Percentiles rank a stretch among this genome's conserved stretches.
phyloP scores from a whole-genome alignment of 2,329 filamentous ascomycete genomes.

The Pseudocercospora cruenta region DNA sequence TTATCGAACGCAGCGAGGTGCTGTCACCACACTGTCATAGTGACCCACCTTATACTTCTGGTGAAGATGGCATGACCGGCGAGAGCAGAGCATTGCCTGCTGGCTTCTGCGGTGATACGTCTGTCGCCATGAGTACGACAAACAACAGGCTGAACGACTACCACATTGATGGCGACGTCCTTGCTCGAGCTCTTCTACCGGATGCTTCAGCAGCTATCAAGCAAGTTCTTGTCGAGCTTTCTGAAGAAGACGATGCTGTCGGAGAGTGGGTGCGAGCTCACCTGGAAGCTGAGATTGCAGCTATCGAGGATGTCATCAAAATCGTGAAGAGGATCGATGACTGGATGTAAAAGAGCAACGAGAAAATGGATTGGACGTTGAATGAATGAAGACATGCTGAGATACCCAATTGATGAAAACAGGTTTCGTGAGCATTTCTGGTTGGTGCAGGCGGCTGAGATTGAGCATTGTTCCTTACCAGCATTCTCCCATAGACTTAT shows the following conservation, averaged over 20 bases:
- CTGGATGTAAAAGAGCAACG: conserved; percentile 27
- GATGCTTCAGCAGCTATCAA: conserved; percentile 32
- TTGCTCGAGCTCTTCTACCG: conserved; percentile 40
- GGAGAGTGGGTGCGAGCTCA: conserved; percentile 39
- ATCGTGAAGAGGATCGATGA: conserved; percentile 28
- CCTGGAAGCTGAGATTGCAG: conserved; percentile 33
- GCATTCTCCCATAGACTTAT: not conserved
- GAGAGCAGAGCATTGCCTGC: conserved; percentile 30
- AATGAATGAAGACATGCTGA: not conserved
- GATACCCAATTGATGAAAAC: not conserved
- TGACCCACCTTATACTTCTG: conserved; percentile 21
- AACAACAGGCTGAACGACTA: conserved; percentile 29
- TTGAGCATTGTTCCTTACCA: not conserved
- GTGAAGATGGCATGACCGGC: conserved; percentile 16
- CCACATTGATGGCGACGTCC: conserved; percentile 49
- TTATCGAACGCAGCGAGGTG: conserved; percentile 48
- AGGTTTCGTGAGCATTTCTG: not conserved
- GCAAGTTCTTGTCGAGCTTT: conserved; percentile 26
- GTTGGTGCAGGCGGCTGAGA: not conserved
- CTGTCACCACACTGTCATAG: conserved; percentile 33
- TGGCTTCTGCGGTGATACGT: conserved; percentile 37
- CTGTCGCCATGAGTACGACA: conserved; percentile 29
- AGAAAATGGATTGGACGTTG: not conserved
- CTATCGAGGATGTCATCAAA: conserved; percentile 29
- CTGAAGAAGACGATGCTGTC: conserved; percentile 29